Base-by-base conservation (phyloP, 805 yeast genomes). In the Suhomyces prunicola region DNA sequence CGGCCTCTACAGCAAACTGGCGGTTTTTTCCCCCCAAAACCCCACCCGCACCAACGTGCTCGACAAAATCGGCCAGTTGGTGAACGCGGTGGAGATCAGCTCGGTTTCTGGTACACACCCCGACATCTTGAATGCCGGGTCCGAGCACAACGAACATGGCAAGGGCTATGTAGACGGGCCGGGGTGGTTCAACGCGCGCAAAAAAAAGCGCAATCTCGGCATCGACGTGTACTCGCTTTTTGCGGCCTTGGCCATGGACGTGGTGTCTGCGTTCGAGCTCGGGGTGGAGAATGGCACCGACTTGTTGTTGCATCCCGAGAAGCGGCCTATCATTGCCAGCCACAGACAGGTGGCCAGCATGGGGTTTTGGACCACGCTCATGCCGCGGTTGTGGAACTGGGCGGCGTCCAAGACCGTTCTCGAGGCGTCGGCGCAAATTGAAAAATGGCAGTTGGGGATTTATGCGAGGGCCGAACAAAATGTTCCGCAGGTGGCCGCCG, bases 181-280 rank as follows among this genome's bases (percentile, higher is more conserved):
- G 22, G 65, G 64, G 1, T 74, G 78, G 78, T 66, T 71, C 51
- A 64, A 64, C 41, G 54, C 59, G 13, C 31, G 57, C 3, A 55
- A 57, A 10, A 54, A 51, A 48, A 23, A 51, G 1, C 45, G 60
- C 8, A 68, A 78, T 31, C 60, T 85, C 40, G 76, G 75, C 12
- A 69, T 74, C 40, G 87, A 86, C 48, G 85, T 82, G 2, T 83
- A 82, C 59, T 73, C 81, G 17, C 64, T 87, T n/a, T 86, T 86
- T 73, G 84, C 84, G n/a, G 70, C 85, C 15, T 71, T 87, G 60
- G 91, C 92, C 4, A 81, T 87, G 83, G 91, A 86, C 60, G 85
- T 83, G 3, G 83, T 86, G 1, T 77, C 85, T 1, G 77, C 79
- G 19, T 84, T 85, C 60, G 82, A 83, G 52, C 74, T 84, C 54